Conservation (phyloP, 2,329 filamentous ascomycete genomes). For the Parasarocladium wereldwijsianum region DNA sequence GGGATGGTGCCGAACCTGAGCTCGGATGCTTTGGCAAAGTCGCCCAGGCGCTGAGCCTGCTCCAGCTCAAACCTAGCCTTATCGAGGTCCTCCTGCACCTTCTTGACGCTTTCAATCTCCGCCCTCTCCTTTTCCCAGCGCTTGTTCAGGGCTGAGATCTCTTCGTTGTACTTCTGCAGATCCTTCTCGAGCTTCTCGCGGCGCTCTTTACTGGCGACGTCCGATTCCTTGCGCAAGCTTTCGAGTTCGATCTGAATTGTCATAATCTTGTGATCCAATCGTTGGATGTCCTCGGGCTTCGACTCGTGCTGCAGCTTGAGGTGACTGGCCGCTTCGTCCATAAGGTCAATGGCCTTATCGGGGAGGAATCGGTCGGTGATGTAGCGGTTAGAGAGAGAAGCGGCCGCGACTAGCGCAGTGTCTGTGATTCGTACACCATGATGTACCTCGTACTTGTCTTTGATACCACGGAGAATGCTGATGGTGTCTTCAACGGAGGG, state of each 20-base stretch:
- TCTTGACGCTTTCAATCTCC: slow-evolving; percentile 79
- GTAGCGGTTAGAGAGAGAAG: slow-evolving; percentile 86
- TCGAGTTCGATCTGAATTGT: slow-evolving; percentile 96
- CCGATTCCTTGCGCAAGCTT: slow-evolving; percentile 84
- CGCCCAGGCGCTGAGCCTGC: slow-evolving; percentile 70
- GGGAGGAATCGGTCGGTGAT: slow-evolving; percentile 92
- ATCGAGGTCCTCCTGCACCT: slow-evolving; percentile 77
- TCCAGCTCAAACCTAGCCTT: slow-evolving; percentile 74
- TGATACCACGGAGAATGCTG: slow-evolving; percentile 89
- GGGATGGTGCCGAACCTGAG: slow-evolving; percentile 82
- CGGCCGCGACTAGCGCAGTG: slow-evolving; percentile 78
- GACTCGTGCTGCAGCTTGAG: slow-evolving; percentile 89
- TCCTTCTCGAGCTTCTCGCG: slow-evolving; percentile 71
- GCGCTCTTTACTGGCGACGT: slow-evolving; percentile 76
- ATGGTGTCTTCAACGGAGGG: slow-evolving; percentile 86
- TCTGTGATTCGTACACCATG: slow-evolving; percentile 94
- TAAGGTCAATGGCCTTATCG: slow-evolving; percentile 92
- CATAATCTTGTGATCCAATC: slow-evolving; percentile 87
- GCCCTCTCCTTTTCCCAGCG: slow-evolving; percentile 83
- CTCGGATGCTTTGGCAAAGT: slow-evolving; percentile 84
- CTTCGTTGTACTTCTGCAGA: slow-evolving; percentile 61
- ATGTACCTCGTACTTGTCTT: slow-evolving; percentile 94
- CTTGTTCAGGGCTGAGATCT: slow-evolving; percentile 58
- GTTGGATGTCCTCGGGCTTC: slow-evolving; percentile 88
- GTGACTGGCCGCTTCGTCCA: slow-evolving; percentile 88